Percentiles rank a stretch among this genome's conserved stretches.
These are phyloP conservation scores for Xerophyta viscosa DNA, from an alignment of 106 monocot genomes.

Conservation along the genomic window DNA sequence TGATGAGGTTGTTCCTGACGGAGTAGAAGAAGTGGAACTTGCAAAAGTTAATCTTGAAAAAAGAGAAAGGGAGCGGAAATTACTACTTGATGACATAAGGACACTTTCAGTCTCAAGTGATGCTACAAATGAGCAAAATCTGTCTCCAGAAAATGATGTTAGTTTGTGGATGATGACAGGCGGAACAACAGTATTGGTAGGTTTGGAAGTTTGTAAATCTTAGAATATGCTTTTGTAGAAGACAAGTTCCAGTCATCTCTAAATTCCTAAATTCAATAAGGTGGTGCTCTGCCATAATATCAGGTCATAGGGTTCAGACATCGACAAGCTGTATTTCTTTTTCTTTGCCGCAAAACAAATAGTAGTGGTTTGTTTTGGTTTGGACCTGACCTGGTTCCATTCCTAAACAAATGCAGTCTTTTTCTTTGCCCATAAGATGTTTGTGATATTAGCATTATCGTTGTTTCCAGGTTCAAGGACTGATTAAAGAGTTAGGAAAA, in stretches of 20 bases:
- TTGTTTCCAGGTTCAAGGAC: slow-evolving; percentile 55
- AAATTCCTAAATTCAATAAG: no score
- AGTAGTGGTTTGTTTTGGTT: no score
- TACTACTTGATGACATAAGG: slow-evolving; percentile 86
- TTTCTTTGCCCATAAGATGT: no score
- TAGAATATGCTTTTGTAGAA: no score
- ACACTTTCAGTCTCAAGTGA: slow-evolving; percentile 29
- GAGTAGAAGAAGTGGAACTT: slow-evolving; percentile 95
- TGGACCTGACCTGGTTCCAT: no score
- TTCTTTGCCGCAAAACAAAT: no score
- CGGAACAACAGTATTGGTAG: slow-evolving; percentile 61
- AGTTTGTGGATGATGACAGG: slow-evolving; percentile 62
- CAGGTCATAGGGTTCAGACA: no score
- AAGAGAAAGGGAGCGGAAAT: slow-evolving; percentile 75
- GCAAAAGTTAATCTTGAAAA: slow-evolving; percentile 81
- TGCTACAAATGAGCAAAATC: slow-evolving; percentile 11
- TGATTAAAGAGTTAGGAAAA: slow-evolving; percentile 65
- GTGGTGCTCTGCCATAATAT: no score
- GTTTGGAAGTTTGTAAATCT: no score
- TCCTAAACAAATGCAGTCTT: no score
- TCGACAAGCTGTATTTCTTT: no score
- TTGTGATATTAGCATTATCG: background rate
- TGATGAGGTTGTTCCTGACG: slow-evolving; percentile 94
- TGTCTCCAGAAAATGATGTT: slow-evolving; percentile 23
- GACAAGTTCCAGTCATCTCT: no score